These are phyloP conservation scores for Pseudogymnoascus sp. DNA, from an alignment of 2,329 filamentous ascomycete genomes.

Conservation along the genomic window DNA sequence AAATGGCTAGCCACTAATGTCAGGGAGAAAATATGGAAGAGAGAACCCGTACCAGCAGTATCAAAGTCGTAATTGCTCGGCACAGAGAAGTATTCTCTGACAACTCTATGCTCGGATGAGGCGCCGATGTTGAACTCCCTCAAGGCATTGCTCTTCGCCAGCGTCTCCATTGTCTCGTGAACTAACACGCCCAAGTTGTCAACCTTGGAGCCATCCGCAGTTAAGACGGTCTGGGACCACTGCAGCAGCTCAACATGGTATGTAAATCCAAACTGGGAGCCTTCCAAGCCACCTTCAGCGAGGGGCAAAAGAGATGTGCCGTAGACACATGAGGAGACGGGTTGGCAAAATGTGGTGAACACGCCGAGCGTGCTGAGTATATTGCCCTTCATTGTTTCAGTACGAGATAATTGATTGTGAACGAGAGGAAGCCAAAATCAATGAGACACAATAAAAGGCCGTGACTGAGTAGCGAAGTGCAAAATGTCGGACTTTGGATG, in stretches of 20 bases:
- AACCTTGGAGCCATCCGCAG: neutral
- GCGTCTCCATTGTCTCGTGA: neutral
- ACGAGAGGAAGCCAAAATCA: neutral
- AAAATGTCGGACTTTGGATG: neutral
- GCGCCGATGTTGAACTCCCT: neutral
- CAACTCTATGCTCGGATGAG: neutral
- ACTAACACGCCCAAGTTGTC: neutral
- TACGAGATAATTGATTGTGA: neutral
- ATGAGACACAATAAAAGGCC: neutral
- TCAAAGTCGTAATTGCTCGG: neutral
- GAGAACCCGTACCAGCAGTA: neutral
- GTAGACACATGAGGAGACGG: neutral
- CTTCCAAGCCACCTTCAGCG: neutral
- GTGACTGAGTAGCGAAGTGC: neutral
- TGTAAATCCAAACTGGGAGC: neutral
- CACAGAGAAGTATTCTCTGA: neutral
- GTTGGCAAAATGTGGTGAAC: constrained; percentile 1
- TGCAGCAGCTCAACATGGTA: neutral
- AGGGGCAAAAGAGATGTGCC: neutral
- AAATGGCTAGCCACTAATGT: neutral
- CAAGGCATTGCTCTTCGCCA: neutral
- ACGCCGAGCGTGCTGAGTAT: constrained; percentile 1
- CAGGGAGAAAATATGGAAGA: neutral
- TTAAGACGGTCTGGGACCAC: neutral
- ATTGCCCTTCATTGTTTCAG: neutral